phyloP scores from a whole-genome alignment of 169 alveolate species.

The Plasmodium chabaudi region DNA sequence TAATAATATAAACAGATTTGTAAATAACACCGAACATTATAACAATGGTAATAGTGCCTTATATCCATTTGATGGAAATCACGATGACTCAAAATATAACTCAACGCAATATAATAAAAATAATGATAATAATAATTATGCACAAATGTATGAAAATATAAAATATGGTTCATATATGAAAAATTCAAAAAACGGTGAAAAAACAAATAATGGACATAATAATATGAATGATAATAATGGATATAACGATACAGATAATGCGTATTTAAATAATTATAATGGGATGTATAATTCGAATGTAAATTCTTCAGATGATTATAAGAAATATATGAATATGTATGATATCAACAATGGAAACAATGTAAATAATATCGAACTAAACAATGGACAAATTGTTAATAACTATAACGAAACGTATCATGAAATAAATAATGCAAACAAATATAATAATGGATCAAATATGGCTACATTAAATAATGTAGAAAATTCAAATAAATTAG shows the following conservation, averaged over 20 bases:
- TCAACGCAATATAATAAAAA: too few species aligned
- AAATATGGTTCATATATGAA: too few species aligned
- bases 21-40: too few species aligned
- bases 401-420: not conserved
- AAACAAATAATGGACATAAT: not conserved
- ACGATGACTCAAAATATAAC: too few species aligned
- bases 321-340: not conserved
- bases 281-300: not conserved
- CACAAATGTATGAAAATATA: too few species aligned
- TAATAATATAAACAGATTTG: too few species aligned
- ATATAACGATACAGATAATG: not conserved
- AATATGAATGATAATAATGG: too few species aligned
- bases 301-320: not conserved
- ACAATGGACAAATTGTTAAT: not conserved
- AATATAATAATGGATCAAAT: not conserved
- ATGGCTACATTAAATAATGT: not conserved
- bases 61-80: too few species aligned
- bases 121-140: too few species aligned
- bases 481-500: not conserved
- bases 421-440: not conserved
- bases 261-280: not conserved
- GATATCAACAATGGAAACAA: not conserved
- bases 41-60: too few species aligned
- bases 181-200: not conserved
- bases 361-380: not conserved